phyloP scores from a whole-genome alignment of 805 yeast genomes.

The Candida tallmaniae region DNA sequence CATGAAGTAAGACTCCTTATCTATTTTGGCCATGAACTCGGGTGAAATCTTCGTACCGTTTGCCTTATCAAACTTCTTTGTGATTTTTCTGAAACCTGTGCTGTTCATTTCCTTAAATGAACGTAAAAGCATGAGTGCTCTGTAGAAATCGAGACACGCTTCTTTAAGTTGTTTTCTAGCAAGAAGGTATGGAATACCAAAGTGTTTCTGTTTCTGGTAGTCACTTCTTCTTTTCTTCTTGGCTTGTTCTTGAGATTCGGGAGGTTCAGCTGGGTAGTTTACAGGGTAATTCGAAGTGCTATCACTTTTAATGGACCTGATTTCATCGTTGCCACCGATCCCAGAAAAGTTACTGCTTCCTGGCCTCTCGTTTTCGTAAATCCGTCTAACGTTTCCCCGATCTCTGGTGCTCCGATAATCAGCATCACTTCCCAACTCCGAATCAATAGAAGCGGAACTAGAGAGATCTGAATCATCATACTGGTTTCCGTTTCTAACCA shows the following conservation, averaged over 20 bases:
- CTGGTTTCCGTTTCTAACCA: conserved; percentile 30
- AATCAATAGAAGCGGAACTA: conserved; percentile 5
- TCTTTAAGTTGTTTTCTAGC: conserved; percentile 66
- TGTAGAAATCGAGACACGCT: conserved; percentile 69
- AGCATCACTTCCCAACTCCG: conserved; percentile 2
- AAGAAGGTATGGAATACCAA: conserved; percentile 51
- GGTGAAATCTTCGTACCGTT: conserved; percentile 41
- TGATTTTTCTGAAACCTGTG: conserved; percentile 83
- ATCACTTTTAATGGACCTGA: neutral
- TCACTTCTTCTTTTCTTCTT: conserved; percentile 44
- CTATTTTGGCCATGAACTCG: conserved; percentile 54
- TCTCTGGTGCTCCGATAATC: neutral
- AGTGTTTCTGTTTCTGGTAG: conserved; percentile 26
- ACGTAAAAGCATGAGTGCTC: conserved; percentile 64
- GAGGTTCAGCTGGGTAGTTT: neutral
- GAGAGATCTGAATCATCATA: conserved; percentile 1
- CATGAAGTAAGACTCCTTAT: conserved; percentile 48
- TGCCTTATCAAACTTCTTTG: conserved; percentile 86
- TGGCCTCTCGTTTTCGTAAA: no score
- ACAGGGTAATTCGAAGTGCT: neutral
- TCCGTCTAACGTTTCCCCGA: no score
- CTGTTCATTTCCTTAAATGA: conserved; percentile 74
- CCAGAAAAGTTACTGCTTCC: no score
- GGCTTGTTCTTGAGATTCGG: conserved; percentile 16
- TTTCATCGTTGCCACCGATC: no score